Base-by-base conservation (phyloP, 306 rosid genomes). In the Vigna hirtella region DNA sequence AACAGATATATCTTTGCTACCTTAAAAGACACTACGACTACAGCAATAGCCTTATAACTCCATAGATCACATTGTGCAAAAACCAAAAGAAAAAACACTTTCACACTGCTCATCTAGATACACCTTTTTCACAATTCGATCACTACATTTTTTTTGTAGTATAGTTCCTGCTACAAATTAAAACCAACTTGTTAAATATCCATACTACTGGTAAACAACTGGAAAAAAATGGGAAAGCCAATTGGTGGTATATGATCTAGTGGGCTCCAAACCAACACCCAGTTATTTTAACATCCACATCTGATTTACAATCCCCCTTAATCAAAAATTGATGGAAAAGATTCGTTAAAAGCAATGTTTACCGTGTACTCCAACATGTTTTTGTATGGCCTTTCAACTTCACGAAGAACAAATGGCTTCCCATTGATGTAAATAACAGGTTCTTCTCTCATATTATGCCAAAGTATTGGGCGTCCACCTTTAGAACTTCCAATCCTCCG, bases 381-480 rank as follows among this genome's bases (percentile, higher is more conserved):
- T 83, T 92, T 92, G 82, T 79, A 92, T 14, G 97, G 97, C 68
- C 97, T 88, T 87, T 92, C 97, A 76, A 92, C 91, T 80, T 92
- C 97, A 28, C 97, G 94, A 20, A 92, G 97, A 70, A 92, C 97
- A 83, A 92, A 92, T 68, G 97, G 97, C 81, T 90, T 88, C 74
- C 94, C 97, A 56, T 89, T 92, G 72, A 92, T 92, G 85, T 92
- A 92, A 79, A 92, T 90, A 66, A 92, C 97, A 62, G 94, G 97
- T 78, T 92, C 97, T 85, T 92, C 97, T 79, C 97, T 92, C 97
- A 92, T 92, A 77, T 92, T 92, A 80, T 92, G 97, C 97, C 97
- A 92, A 72, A 92, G 89, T 79, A 92, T 82, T 45, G 93, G 93
- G 17, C 85, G 58, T 48, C 90, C 89, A 79, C 76, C 82, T 84